Percentiles rank a stretch among this genome's conserved stretches.
Evolutionary conservation across 2,329 filamentous ascomycete species (phyloP).

Genomic region (Nigrospora osmanthi): DNA sequence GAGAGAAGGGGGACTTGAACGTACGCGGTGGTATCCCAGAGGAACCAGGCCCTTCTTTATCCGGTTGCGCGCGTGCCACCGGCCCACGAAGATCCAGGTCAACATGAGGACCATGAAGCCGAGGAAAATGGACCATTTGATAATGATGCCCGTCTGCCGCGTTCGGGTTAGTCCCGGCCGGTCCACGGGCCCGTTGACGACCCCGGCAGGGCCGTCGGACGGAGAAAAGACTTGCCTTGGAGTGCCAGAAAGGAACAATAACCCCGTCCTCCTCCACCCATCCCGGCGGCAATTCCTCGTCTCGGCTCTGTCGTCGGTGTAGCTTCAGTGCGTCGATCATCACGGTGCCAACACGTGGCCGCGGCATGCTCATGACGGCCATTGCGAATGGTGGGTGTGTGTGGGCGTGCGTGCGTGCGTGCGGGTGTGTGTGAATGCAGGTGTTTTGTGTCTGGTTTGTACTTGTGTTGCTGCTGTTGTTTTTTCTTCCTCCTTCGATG

Average conservation of each 20-base stretch:
- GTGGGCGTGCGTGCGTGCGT: too few species aligned
- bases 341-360: conserved; percentile 1
- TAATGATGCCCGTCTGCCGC: conserved; percentile 50
- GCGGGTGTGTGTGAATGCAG: too few species aligned
- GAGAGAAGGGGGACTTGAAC: conserved; percentile 13
- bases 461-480: too few species aligned
- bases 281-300: neutral
- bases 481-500: too few species aligned
- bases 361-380: neutral
- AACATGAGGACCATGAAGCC: conserved; percentile 50
- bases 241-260: conserved; percentile 1
- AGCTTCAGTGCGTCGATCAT: neutral
- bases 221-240: neutral
- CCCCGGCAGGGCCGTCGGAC: neutral
- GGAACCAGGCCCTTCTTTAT: conserved; percentile 59
- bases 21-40: conserved; percentile 62
- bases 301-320: neutral
- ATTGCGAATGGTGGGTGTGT: neutral
- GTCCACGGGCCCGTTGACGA: neutral
- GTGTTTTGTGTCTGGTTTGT: too few species aligned
- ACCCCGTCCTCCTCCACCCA: neutral
- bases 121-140: conserved; percentile 67
- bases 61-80: conserved; percentile 60
- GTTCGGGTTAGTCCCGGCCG: neutral
- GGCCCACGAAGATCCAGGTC: conserved; percentile 58